These are phyloP conservation scores for Endocalyx cinctus DNA, from an alignment of 2,329 filamentous ascomycete genomes.

Conservation along the genomic window DNA sequence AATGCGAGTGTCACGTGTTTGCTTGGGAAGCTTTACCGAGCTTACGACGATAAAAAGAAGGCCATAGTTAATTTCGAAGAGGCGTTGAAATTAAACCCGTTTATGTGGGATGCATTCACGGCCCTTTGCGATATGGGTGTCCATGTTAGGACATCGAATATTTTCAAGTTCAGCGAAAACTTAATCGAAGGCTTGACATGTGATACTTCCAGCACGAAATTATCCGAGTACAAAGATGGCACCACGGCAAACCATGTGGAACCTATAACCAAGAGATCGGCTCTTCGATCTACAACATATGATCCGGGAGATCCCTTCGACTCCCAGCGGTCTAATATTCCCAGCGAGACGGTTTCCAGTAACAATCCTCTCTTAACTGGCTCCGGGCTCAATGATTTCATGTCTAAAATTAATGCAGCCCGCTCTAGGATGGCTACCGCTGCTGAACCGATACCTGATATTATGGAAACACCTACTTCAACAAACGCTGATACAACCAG, in stretches of 20 bases:
- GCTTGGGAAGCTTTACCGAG: conserved; percentile 81
- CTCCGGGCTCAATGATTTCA: conserved; percentile 48
- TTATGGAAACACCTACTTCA: conserved; percentile 59
- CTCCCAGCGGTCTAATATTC: conserved; percentile 34
- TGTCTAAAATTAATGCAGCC: conserved; percentile 51
- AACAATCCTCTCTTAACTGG: conserved; percentile 37
- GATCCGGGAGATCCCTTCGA: conserved; percentile 49
- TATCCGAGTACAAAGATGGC: conserved; percentile 34
- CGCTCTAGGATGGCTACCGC: conserved; percentile 40
- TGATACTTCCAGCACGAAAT: conserved; percentile 25
- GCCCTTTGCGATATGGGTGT: conserved; percentile 84
- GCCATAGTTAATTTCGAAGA: conserved; percentile 85
- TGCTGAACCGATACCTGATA: conserved; percentile 43
- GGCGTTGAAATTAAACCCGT: conserved; percentile 82
- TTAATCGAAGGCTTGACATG: conserved; percentile 45
- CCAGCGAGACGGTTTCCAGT: conserved; percentile 34
- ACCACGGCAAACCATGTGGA: conserved; percentile 32
- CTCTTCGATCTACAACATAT: conserved; percentile 32
- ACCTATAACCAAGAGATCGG: conserved; percentile 35
- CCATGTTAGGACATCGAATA: conserved; percentile 74
- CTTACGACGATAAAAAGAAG: conserved; percentile 75
- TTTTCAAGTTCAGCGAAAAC: conserved; percentile 69
- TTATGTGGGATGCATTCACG: conserved; percentile 97
- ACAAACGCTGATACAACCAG: conserved; percentile 35
- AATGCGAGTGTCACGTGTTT: conserved; percentile 78